These are phyloP conservation scores for Rhizophagus prolifer DNA, from an alignment of 192 early-diverging fungal genomes.

Conservation along the genomic window DNA sequence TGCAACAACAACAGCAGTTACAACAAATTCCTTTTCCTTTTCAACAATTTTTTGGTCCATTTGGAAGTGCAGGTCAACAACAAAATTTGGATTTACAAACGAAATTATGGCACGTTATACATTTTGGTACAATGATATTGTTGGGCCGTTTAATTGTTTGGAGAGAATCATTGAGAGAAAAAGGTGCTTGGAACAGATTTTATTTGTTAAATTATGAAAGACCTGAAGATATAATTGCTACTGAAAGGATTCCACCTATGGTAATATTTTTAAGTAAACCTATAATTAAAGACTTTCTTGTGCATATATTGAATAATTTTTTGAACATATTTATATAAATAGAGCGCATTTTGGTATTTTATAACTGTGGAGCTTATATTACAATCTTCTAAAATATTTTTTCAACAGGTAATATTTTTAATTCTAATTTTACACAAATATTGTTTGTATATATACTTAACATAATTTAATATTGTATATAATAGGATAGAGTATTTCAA, in stretches of 20 bases:
- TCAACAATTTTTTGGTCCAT: background rate
- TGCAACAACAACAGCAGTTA: conserved; percentile 10
- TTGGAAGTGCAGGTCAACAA: conserved; percentile 3
- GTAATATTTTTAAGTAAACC: background rate
- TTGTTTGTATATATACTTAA: background rate
- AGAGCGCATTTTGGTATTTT: conserved; percentile 63
- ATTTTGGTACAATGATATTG: conserved; percentile 44
- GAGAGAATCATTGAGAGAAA: conserved; percentile 33
- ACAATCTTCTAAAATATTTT: conserved; percentile 47
- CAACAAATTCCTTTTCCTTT: background rate
- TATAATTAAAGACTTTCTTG: background rate
- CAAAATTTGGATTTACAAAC: conserved; percentile 36
- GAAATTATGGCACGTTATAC: conserved; percentile 52
- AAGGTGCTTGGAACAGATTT: conserved; percentile 21
- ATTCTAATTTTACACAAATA: background rate
- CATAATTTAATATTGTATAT: background rate
- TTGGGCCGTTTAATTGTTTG: conserved; percentile 46
- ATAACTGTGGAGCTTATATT: conserved; percentile 48
- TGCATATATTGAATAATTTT: background rate
- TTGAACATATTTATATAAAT: background rate
- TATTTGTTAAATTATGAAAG: background rate
- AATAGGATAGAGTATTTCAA: conserved; percentile 33
- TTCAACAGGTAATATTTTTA: conserved; percentile 41
- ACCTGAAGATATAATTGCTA: background rate
- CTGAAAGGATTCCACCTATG: background rate